A percentile compares a stretch with the other conserved stretches of the same genome.
Conservation (phyloP, 2,329 filamentous ascomycete species). For the Cladosporium sp. region DNA sequence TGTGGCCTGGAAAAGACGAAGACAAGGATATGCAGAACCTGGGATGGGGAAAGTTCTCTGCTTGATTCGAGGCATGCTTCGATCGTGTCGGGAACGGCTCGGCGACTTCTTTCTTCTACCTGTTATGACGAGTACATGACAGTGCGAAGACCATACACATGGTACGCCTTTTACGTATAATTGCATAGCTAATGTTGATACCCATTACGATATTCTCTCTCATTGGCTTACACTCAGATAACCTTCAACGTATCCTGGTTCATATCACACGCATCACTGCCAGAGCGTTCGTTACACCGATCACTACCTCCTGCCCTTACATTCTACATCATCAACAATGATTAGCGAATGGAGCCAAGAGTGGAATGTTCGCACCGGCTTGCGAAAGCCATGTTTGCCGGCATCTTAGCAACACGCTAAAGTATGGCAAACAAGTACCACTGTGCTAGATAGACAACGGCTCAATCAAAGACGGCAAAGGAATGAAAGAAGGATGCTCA, state of each 20-base stretch:
- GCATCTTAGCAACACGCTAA: neutral
- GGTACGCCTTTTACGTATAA: neutral
- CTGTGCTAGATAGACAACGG: neutral
- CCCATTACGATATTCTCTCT: neutral
- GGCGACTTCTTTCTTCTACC: neutral
- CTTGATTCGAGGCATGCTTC: neutral
- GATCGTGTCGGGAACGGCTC: neutral
- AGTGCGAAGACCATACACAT: neutral
- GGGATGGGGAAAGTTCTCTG: constrained; percentile 18
- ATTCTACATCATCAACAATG: too few species aligned
- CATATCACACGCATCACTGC: too few species aligned
- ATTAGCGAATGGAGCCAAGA: too few species aligned
- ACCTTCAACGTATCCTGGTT: too few species aligned
- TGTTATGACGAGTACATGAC: neutral
- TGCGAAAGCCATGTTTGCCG: neutral
- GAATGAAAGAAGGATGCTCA: neutral
- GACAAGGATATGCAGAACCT: constrained; percentile 41
- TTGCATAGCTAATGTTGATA: neutral
- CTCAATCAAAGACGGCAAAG: neutral
- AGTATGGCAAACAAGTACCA: neutral
- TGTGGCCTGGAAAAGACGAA: constrained; percentile 62
- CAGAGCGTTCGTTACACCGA: too few species aligned
- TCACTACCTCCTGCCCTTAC: too few species aligned
- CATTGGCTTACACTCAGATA: neutral
- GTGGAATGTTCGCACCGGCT: too few species aligned